Evolutionary conservation across 31 red algal species (phyloP).

Genomic region (Odonthalia washingtoniensis): DNA sequence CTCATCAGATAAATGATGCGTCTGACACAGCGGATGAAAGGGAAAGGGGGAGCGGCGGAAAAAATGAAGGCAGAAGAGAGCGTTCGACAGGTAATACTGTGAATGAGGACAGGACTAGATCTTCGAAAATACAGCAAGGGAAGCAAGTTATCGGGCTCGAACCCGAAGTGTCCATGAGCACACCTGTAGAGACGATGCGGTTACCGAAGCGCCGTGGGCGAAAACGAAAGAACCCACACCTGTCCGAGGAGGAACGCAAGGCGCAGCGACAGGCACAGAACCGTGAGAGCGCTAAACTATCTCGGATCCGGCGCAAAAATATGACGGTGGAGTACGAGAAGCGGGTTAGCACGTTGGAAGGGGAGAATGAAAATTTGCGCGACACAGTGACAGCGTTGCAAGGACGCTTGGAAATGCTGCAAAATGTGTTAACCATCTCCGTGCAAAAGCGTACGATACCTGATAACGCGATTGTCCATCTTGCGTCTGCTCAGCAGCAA

Average conservation of each 20-base stretch:
- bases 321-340: conserved; percentile 62
- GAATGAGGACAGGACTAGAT: no score
- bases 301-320: conserved; percentile 70
- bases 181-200: conserved; percentile 5
- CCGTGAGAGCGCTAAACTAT: conserved; percentile 76
- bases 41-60: no score
- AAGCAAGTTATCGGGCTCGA: conserved; percentile 53
- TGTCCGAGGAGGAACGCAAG: conserved; percentile 77
- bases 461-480: neutral
- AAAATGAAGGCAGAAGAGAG: no score
- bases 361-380: conserved; percentile 65
- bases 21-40: no score
- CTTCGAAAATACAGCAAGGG: no score
- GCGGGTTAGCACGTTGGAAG: conserved; percentile 52
- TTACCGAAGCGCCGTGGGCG: conserved; percentile 77
- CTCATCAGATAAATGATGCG: no score
- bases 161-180: conserved; percentile 11
- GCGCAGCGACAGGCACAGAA: conserved; percentile 75
- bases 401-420: conserved; percentile 65
- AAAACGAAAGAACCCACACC: conserved; percentile 83
- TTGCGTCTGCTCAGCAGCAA: neutral
- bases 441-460: conserved; percentile 56
- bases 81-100: no score
- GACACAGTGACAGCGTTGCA: conserved; percentile 57
- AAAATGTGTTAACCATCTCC: conserved; percentile 68